Evolutionary conservation across 1,139 yeast species (phyloP), one percentile per base, ranked within the genome.

Genomic region (Saccharomyces hybrid): DNA sequence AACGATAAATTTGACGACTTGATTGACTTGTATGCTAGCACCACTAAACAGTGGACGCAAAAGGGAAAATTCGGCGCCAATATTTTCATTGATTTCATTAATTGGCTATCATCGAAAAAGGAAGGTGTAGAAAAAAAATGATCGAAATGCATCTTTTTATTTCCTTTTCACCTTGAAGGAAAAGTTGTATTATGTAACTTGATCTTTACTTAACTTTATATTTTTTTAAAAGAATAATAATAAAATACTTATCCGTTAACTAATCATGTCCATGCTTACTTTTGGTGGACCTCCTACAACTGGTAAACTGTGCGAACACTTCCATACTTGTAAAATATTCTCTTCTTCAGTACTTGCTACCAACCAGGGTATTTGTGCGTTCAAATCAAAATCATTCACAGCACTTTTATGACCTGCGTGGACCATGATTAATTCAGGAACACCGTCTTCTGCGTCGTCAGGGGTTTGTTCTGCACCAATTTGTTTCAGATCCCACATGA

Each of bases 351-450:
- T 83, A 28, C 88, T 79, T 0, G 86, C 88, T 55, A 85, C 64
- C 32, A 88, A 78, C 91, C 91, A 86, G 14, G 86, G 86, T 55
- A 81, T 77, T 42, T 64, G 64, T 2, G 85, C 83, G 64, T 85
- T 84, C 78, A 88, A 83, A 49, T 82, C 78, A 61, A 86, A 75
- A 66, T 87, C 95, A 38, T 84, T 82, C 9, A 87, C 84, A 1
- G 85, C 78, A 11, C 89, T 85, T 11, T 88, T 84, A 64, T 86
- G 95, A 16, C 95, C 95, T 41, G 93, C 95, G 64, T 87, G 95
- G 83, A 87, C 84, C 90, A 86, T 84, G 62, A 86, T 76, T 42
- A 86, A 70, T 65, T 87, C 95, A 5, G 93, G 90, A 49, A 86
- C 84, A 49, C 93, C 95, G 64, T 87, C 95, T 44, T 85, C 87